phyloP scores from a whole-genome alignment of 257 asterid genomes.

The Cordia subcordata region DNA sequence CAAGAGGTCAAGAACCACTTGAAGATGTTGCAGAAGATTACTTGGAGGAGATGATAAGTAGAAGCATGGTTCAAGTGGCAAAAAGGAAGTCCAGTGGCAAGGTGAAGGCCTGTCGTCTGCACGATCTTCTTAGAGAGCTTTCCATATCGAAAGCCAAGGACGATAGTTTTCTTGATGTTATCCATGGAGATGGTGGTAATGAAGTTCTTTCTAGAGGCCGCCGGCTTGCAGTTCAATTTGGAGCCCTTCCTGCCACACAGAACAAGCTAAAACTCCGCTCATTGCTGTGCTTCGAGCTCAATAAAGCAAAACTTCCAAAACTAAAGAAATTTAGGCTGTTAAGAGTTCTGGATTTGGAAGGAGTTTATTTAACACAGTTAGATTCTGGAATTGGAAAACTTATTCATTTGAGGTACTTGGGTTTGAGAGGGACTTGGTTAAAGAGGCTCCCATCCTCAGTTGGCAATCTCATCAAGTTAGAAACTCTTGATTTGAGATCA shows the following conservation, averaged over 20 bases:
- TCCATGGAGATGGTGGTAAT: background rate
- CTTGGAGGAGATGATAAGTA: conserved; percentile 19
- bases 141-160: conserved; percentile 14
- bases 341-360: conserved; percentile 10
- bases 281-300: conserved; percentile 10
- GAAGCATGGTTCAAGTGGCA: conserved; percentile 18
- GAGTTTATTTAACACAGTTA: background rate
- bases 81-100: background rate
- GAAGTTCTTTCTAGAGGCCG: conserved; percentile 4
- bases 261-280: conserved; percentile 8
- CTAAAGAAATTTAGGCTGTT: conserved; percentile 6
- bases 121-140: conserved; percentile 17
- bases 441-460: conserved; percentile 12
- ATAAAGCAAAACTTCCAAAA: background rate
- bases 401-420: conserved; percentile 16
- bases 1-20: conserved; percentile 3
- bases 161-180: conserved; percentile 11
- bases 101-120: conserved; percentile 4
- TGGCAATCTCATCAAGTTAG: conserved; percentile 9
- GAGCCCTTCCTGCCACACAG: background rate
- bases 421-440: conserved; percentile 18
- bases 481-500: conserved; percentile 16
- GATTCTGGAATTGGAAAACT: conserved; percentile 14
- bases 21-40: conserved; percentile 24
- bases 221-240: conserved; percentile 11